phyloP scores from a whole-genome alignment of 2,329 filamentous ascomycete species.

The Talaromyces atroroseus region DNA sequence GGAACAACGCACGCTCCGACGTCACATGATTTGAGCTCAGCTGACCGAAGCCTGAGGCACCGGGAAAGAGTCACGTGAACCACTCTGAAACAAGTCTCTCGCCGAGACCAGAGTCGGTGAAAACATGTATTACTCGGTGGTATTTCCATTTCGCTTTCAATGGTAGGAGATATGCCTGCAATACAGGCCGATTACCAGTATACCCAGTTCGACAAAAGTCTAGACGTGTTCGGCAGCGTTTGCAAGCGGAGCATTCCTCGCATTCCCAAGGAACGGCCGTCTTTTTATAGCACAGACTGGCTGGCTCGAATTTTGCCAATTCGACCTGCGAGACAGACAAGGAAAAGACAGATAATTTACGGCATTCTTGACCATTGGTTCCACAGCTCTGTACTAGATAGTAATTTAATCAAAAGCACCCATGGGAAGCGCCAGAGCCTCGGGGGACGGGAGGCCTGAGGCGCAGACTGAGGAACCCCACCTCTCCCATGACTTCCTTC shows the following conservation, averaged over 20 bases:
- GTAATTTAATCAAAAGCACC: no score
- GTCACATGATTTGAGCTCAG: neutral
- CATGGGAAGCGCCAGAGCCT: neutral
- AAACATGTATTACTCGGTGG: neutral
- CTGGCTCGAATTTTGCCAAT: no score
- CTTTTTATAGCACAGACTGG: neutral
- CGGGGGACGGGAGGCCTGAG: neutral
- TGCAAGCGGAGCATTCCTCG: conserved; percentile 10
- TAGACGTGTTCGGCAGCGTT: neutral
- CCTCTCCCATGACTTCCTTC: conserved; percentile 5
- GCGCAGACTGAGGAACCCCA: neutral
- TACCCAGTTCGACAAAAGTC: neutral
- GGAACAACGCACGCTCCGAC: neutral
- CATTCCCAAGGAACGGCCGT: conserved; percentile 1
- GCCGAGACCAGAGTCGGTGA: no score
- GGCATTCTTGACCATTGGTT: no score
- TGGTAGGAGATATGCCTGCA: neutral
- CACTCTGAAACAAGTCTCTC: neutral
- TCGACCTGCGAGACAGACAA: no score
- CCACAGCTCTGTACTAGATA: no score
- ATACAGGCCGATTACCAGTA: neutral
- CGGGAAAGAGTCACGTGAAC: neutral
- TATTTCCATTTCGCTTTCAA: neutral
- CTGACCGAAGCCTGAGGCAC: neutral
- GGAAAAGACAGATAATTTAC: neutral